These are phyloP conservation scores for Stagonosporopsis chrysanthemi DNA, from an alignment of 2,329 filamentous ascomycete species.

Conservation along the genomic window DNA sequence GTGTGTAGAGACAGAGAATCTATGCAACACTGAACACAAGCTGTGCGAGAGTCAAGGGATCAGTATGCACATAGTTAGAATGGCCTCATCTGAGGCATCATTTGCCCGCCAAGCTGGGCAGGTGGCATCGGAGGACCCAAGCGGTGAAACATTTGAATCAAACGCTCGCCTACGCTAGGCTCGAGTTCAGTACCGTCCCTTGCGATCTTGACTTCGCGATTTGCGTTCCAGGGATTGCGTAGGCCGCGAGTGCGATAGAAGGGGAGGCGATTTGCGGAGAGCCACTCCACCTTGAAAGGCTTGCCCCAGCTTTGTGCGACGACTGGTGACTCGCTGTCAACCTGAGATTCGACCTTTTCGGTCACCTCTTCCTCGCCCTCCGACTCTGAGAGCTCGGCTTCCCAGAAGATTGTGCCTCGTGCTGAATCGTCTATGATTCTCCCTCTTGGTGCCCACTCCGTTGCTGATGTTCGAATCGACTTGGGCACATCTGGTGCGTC, in stretches of 20 bases:
- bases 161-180: slow-evolving; percentile 75
- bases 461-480: slow-evolving; percentile 80
- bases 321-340: slow-evolving; percentile 50
- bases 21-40: slow-evolving; percentile 3
- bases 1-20: not conserved
- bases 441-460: slow-evolving; percentile 78
- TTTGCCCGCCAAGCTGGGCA: slow-evolving; percentile 30
- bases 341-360: slow-evolving; percentile 38
- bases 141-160: slow-evolving; percentile 77
- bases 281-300: slow-evolving; percentile 89
- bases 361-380: slow-evolving; percentile 59
- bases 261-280: slow-evolving; percentile 81
- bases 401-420: slow-evolving; percentile 97
- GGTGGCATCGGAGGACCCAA: slow-evolving; percentile 40
- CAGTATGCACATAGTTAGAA: slow-evolving; percentile 26
- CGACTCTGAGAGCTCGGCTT: slow-evolving; percentile 71
- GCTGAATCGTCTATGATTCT: slow-evolving; percentile 92
- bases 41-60: not conserved
- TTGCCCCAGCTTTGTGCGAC: slow-evolving; percentile 79
- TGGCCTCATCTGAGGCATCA: slow-evolving; percentile 41
- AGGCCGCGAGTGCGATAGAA: slow-evolving; percentile 89
- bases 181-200: slow-evolving; percentile 94
- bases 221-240: slow-evolving; percentile 93
- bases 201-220: slow-evolving; percentile 94
- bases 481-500: slow-evolving; percentile 74